Evolutionary conservation across 345 rosid species (phyloP), one percentile per base, ranked within the genome.

Genomic region (Hibiscus mutabilis): DNA sequence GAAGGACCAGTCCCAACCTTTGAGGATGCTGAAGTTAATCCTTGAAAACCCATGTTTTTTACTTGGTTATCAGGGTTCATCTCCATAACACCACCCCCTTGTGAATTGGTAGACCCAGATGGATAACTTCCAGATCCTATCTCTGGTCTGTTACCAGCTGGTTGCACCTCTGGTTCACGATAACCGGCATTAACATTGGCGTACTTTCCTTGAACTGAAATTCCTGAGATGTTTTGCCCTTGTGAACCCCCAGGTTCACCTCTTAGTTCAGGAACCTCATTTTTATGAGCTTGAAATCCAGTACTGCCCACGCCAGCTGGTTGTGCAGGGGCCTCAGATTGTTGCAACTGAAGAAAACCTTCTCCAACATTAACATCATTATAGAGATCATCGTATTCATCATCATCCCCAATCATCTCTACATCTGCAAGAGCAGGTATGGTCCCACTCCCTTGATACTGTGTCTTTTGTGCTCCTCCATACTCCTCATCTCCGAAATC

Each of bases 311-410:
- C 62, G 59, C 74, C 73, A 66, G 67, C 64, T 31, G 82, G 79
- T 40, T 78, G 87, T 0, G 76, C 60, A 29, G 91, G 84, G 49
- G 77, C 49, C 75, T 85, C 88, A 70, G 86, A 47, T 53, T 72
- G 84, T 57, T 85, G 94, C 81, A 85, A 84, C 74, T 84, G 91
- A 72, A 81, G 75, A 73, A 88, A 87, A 75, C 88, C 84, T 77
- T 88, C 97, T 24, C 97, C 97, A 16, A 91, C 94, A 76, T 91
- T 91, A 44, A 91, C 94, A 82, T 91, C 97, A 69, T 90, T 91
- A 68, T 91, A 91, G 13, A 91, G 89, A 82, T 91, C 97, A 77
- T 89, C 97, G 60, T 84, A 91, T 70, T 90, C 96, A 75, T 90
- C 96, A 76, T 90, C 96, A 75, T 86, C 90, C 51, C 96, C 77